Conservation (phyloP, 345 rosid genomes). For the Cardiospermum halicacabum region DNA sequence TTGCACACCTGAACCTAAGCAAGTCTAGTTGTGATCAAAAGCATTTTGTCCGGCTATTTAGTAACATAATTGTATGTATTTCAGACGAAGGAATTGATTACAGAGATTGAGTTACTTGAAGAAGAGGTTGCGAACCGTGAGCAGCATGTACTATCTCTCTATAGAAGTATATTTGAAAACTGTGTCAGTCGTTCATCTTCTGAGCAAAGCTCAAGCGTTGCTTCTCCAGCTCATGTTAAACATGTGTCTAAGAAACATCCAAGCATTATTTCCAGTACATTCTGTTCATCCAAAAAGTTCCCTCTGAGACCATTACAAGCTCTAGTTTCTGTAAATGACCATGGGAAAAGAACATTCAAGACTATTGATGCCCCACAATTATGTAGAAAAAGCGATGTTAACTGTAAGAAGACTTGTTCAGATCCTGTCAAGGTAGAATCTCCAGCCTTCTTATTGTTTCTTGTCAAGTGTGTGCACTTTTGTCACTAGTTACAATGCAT, state of each 20-base stretch:
- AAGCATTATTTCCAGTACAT: conserved; percentile 69
- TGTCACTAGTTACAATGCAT: no score
- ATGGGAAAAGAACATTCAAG: conserved; percentile 40
- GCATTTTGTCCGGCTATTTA: no score
- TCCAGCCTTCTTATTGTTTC: conserved; percentile 4
- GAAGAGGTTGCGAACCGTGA: conserved; percentile 80
- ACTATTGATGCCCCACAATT: conserved; percentile 28
- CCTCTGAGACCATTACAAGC: conserved; percentile 54
- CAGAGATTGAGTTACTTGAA: conserved; percentile 80
- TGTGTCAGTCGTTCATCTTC: conserved; percentile 55
- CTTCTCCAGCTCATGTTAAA: conserved; percentile 75
- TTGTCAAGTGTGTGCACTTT: not conserved
- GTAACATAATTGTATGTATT: conserved; percentile 7
- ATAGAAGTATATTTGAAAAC: conserved; percentile 65
- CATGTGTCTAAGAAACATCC: conserved; percentile 64
- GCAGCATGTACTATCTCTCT: conserved; percentile 74
- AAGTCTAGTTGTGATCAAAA: not conserved
- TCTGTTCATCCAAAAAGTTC: conserved; percentile 77
- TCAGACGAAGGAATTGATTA: conserved; percentile 75
- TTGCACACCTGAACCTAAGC: not conserved
- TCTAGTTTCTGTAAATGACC: conserved; percentile 40
- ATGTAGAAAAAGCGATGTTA: conserved; percentile 29
- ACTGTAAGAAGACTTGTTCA: conserved; percentile 37
- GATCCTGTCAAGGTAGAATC: conserved; percentile 39
- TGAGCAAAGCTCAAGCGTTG: conserved; percentile 46